A percentile compares a stretch with the other conserved stretches of the same genome.
phyloP scores from a whole-genome alignment of 2,329 filamentous ascomycete genomes.

The Pseudophaeomoniella oleicola region DNA sequence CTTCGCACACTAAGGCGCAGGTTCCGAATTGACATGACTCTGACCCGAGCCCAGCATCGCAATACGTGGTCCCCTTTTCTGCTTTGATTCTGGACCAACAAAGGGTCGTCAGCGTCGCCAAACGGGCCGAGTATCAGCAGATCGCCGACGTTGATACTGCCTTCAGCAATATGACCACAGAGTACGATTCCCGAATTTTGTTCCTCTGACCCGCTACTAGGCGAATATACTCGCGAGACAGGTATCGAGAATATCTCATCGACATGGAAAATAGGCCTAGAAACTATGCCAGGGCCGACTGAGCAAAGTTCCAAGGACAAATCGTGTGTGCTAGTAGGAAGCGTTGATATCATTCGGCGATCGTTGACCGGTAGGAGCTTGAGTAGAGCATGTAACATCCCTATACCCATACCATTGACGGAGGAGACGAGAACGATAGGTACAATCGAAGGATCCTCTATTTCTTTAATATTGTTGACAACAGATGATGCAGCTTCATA shows the following conservation, averaged over 20 bases:
- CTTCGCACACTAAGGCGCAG: constrained; percentile 67
- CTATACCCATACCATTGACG: constrained; percentile 70
- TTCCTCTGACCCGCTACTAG: constrained; percentile 3
- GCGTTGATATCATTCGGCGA: too few species aligned
- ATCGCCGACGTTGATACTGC: constrained; percentile 63
- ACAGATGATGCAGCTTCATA: not conserved
- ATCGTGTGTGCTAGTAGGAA: not conserved
- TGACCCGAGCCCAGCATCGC: constrained; percentile 36
- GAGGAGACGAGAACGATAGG: constrained; percentile 82
- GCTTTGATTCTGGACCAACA: not conserved
- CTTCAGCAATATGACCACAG: constrained; percentile 71
- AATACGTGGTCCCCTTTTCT: not conserved
- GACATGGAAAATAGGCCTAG: constrained; percentile 54
- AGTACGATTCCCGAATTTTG: constrained; percentile 51
- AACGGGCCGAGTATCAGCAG: constrained; percentile 69
- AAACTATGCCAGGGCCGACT: not conserved
- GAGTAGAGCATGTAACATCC: constrained; percentile 67
- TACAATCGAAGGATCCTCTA: constrained; percentile 33
- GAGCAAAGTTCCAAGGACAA: not conserved
- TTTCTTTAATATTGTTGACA: constrained; percentile 1
- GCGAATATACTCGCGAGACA: constrained; percentile 40
- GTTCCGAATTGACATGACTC: constrained; percentile 75
- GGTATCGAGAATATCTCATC: constrained; percentile 78
- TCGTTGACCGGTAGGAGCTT: constrained; percentile 18
- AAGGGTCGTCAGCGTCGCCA: constrained; percentile 1